A percentile compares a stretch with the other conserved stretches of the same genome.
phyloP scores from a whole-genome alignment of 2,329 filamentous ascomycete genomes.

The Neurospora sp. region DNA sequence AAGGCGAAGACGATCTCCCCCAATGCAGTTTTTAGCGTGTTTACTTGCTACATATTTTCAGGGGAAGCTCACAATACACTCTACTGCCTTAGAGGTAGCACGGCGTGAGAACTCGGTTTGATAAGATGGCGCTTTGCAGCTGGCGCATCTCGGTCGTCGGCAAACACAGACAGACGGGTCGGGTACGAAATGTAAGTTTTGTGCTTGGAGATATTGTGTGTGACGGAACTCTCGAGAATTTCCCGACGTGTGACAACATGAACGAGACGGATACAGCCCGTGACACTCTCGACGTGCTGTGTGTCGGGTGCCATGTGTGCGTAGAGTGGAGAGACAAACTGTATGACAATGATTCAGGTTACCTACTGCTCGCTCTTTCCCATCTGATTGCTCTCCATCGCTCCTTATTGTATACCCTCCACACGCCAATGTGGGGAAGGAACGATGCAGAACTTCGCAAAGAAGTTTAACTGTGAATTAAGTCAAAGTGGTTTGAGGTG shows the following conservation, averaged over 20 bases:
- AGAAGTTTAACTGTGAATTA: too few relatives aligned
- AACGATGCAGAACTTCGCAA: too few relatives aligned
- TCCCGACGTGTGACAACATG: not conserved
- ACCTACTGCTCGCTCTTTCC: too few relatives aligned
- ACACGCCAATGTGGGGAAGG: too few relatives aligned
- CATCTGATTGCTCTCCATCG: too few relatives aligned
- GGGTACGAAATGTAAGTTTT: too few relatives aligned
- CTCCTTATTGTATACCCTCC: too few relatives aligned
- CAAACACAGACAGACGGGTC: not conserved
- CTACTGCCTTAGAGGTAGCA: not conserved
- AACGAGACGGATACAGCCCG: not conserved
- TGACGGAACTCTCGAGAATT: not conserved
- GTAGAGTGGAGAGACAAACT: not conserved
- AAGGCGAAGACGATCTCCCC: not conserved
- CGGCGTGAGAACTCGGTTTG: not conserved
- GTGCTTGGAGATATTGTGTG: not conserved
- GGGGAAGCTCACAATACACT: not conserved
- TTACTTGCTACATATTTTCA: not conserved
- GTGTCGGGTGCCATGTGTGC: not conserved
- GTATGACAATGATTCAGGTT: not conserved
- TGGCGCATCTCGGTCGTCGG: not conserved
- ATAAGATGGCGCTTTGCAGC: not conserved
- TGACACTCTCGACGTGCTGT: not conserved
- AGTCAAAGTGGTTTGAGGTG: too few relatives aligned
- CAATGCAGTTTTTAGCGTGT: not conserved